These are phyloP conservation scores for Orbilia blumenaviensis DNA, from an alignment of 2,329 filamentous ascomycete species.

Conservation along the genomic window DNA sequence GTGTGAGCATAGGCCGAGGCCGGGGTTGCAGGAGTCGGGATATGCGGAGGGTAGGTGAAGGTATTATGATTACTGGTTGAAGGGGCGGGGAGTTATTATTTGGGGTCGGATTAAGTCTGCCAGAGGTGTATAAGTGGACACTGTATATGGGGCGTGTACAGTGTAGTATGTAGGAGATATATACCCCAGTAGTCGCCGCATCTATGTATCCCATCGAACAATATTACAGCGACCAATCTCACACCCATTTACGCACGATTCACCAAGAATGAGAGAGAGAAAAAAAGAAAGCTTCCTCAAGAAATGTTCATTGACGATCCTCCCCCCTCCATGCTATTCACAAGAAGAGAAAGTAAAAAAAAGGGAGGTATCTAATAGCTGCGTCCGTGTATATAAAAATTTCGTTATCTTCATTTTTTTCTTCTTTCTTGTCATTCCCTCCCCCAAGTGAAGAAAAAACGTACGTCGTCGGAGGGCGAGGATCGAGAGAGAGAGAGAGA, in stretches of 20 bases:
- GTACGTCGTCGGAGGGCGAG: background rate
- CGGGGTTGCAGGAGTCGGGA: background rate
- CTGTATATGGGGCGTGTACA: too few species aligned
- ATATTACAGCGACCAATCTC: too few species aligned
- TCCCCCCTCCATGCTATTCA: constrained; percentile 37
- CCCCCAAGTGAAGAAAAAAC: background rate
- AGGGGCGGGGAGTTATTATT: too few species aligned
- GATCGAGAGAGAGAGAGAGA: too few species aligned
- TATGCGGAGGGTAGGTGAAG: background rate
- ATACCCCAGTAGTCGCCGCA: too few species aligned
- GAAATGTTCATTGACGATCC: constrained; percentile 43
- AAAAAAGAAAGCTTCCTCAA: constrained; percentile 22
- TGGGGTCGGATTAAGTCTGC: too few species aligned
- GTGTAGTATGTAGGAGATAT: too few species aligned
- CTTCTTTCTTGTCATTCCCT: too few species aligned
- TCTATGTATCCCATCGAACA: too few species aligned
- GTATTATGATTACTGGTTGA: background rate
- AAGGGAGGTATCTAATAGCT: constrained; percentile 23
- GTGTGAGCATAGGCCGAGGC: constrained; percentile 30
- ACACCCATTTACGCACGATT: background rate
- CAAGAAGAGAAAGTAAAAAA: constrained; percentile 42
- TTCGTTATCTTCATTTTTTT: constrained; percentile 4
- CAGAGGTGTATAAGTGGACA: too few species aligned
- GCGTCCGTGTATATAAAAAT: constrained; percentile 1
- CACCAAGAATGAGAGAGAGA: background rate